Percentiles rank a stretch among this genome's conserved stretches.
Conservation (phyloP, 2,329 filamentous ascomycete species). For the Leptographium galeiforme region DNA sequence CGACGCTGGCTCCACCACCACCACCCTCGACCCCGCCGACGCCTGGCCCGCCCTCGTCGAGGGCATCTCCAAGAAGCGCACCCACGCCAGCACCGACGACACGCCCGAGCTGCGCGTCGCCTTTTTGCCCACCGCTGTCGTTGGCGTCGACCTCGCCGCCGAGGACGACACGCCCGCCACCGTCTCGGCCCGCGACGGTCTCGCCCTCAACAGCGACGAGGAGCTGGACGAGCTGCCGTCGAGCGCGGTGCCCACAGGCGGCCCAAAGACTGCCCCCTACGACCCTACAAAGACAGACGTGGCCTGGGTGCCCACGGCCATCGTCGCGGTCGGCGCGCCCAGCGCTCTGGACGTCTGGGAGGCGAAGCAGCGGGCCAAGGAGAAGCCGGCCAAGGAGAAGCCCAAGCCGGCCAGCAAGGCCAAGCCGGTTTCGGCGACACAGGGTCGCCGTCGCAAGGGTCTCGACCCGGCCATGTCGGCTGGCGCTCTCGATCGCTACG, state of each 20-base stretch:
- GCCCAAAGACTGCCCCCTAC: conserved; percentile 25
- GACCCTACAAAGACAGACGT: conserved; percentile 54
- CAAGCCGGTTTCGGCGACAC: background rate
- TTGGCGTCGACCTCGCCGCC: conserved; percentile 59
- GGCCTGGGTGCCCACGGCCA: conserved; percentile 53
- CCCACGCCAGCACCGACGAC: conserved; percentile 61
- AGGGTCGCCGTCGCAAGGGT: background rate
- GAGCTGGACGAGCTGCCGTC: conserved; percentile 31
- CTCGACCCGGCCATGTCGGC: conserved; percentile 9
- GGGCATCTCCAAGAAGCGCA: conserved; percentile 52
- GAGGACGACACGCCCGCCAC: conserved; percentile 39
- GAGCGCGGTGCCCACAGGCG: conserved; percentile 10
- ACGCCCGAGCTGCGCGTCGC: conserved; percentile 66
- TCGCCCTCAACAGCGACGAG: conserved; percentile 54
- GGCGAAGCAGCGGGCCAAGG: conserved; percentile 17
- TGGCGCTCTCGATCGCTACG: conserved; percentile 24
- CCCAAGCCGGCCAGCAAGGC: conserved; percentile 2
- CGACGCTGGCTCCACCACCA: too few relatives aligned
- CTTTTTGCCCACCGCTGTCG: conserved; percentile 62
- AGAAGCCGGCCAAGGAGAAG: conserved; percentile 11
- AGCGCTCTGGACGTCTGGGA: conserved; percentile 54
- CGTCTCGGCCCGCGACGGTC: conserved; percentile 33
- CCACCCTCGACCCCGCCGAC: background rate
- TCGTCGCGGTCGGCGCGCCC: conserved; percentile 52
- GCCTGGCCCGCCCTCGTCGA: conserved; percentile 34